These are phyloP conservation scores for Hibiscus mutabilis DNA, from an alignment of 345 rosid species.

Conservation along the genomic window DNA sequence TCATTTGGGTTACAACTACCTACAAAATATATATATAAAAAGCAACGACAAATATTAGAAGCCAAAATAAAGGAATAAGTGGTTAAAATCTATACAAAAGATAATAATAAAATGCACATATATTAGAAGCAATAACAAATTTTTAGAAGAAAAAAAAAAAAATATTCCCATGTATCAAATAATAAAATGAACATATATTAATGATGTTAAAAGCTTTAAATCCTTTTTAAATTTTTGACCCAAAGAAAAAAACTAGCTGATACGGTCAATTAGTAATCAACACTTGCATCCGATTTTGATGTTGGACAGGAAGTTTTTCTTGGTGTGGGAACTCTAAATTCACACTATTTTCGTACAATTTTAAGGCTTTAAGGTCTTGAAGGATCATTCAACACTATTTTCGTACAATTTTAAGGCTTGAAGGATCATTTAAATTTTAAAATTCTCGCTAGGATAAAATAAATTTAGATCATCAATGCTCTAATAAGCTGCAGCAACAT, in stretches of 20 bases:
- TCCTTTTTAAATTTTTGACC: no score
- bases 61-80: background rate
- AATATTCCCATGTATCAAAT: background rate
- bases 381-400: background rate
- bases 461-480: background rate
- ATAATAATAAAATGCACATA: slow-evolving; percentile 9
- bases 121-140: background rate
- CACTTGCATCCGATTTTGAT: background rate
- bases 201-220: background rate
- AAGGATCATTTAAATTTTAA: background rate
- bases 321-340: background rate
- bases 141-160: background rate
- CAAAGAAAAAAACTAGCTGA: no score
- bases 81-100: background rate
- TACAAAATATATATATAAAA: slow-evolving; percentile 17
- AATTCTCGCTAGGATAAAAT: background rate
- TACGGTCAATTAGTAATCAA: background rate
- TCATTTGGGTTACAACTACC: slow-evolving; percentile 81
- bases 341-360: background rate
- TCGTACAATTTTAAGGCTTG: background rate
- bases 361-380: background rate
- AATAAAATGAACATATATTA: no score
- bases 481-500: background rate
- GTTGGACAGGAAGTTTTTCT: background rate
- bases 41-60: background rate